A percentile compares a stretch with the other conserved stretches of the same genome.
Evolutionary conservation across 1,284 basidiomycete species (phyloP).

Genomic region (Limonomyces culmigenus): DNA sequence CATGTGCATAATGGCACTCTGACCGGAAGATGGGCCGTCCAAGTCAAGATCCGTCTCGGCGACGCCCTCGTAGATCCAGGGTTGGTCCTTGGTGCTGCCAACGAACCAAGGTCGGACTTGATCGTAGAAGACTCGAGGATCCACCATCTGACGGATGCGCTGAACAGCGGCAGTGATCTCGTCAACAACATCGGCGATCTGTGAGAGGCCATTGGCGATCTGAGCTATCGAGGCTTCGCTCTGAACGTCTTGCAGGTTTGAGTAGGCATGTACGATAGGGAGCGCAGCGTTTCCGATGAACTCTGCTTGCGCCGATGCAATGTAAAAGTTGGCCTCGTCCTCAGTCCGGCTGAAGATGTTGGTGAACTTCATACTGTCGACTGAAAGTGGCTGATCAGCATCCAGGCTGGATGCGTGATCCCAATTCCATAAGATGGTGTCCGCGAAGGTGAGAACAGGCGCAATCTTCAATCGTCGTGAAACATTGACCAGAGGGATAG

Average conservation of each 20-base stretch:
- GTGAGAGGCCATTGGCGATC: conserved; percentile 57
- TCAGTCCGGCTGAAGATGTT: conserved; percentile 75
- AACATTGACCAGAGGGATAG: conserved; percentile 67
- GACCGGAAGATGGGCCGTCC: conserved; percentile 87
- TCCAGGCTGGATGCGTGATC: conserved; percentile 41
- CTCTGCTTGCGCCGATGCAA: conserved; percentile 75
- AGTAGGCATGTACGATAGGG: conserved; percentile 73
- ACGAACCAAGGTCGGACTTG: conserved; percentile 87
- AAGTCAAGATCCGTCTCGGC: conserved; percentile 42
- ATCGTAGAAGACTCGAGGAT: conserved; percentile 86
- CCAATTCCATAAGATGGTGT: conserved; percentile 86
- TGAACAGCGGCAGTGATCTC: conserved; percentile 55
- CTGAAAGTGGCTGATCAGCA: conserved; percentile 32
- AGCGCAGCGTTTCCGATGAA: conserved; percentile 77
- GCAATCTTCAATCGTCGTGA: conserved; percentile 72
- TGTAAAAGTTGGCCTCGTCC: conserved; percentile 80
- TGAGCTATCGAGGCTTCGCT: conserved; percentile 58
- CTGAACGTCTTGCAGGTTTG: conserved; percentile 50
- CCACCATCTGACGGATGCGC: conserved; percentile 58
- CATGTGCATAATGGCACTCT: conserved; percentile 80
- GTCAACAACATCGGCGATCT: conserved; percentile 57
- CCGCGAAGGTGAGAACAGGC: conserved; percentile 89
- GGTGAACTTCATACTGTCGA: conserved; percentile 47
- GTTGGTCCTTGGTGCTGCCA: conserved; percentile 53
- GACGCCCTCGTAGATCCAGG: conserved; percentile 81